Evolutionary conservation across 257 asterid genomes (phyloP), one percentile per base, ranked within the genome.

Genomic region (Rauvolfia tetraphylla): DNA sequence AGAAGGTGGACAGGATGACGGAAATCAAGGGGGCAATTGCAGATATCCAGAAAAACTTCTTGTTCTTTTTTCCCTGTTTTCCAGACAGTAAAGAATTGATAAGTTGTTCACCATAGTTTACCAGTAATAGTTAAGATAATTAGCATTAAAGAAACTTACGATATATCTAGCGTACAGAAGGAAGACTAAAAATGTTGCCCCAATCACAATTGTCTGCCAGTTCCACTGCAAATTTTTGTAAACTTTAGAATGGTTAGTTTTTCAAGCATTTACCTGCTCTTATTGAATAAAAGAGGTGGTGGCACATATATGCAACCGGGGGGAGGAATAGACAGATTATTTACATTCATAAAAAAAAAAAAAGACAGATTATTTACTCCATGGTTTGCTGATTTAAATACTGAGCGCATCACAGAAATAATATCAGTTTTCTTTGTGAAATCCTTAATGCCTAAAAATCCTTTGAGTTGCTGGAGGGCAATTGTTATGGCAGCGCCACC

Each of bases 401-500:
- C 93, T 1, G 98, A 88, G 2, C 78, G 78, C 96, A 94, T 84
- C n/a, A 94, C 98, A 0, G 97, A 92, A 51, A 92, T 36, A 17
- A 92, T 85, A 78, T 94, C 98, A 4, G 96, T 72, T 9, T 89
- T 81, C 87, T 87, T 90, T 2, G 98, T 92, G 31, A 94, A 94
- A 22, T 83, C 83, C 42, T 85, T 81, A 22, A 92, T 94, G 75
- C 98, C 98, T 72, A 94, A 83, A 81, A 94, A 88, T 3, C 96
- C 98, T 79, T 87, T 92, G 3, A 94, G 93, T 61, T 90, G 98
- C 80, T 94, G 98, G 34, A 95, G 90, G 61, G 97, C 93, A 79
- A 95, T 95, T 34, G 98, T 95, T 74, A 95, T 91, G 22, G 98
- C 98, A 23, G 98, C 93, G 54, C 98, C 98, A 0, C 83, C 96